Evolutionary conservation across 1,284 basidiomycete genomes (phyloP).

Genomic region (Laetiporus sulphureus): DNA sequence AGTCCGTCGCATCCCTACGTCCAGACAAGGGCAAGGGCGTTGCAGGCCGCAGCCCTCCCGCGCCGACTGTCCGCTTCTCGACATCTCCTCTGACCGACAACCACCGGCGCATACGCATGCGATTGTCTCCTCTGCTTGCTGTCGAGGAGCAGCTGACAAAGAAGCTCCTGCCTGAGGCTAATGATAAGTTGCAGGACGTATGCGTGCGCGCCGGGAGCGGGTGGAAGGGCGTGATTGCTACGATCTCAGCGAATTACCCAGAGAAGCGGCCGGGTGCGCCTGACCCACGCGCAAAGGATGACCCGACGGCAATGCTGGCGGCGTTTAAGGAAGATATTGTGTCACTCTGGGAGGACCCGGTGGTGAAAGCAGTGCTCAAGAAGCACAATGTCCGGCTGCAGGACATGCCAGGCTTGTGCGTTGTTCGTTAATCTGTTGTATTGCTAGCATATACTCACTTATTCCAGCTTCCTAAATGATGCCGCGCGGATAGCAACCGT

Average conservation of each 20-base stretch:
- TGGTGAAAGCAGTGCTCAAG: constrained; percentile 42
- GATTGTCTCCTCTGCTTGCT: constrained; percentile 53
- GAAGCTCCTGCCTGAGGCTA: constrained; percentile 32
- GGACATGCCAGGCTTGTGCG: constrained; percentile 54
- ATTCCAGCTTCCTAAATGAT: constrained; percentile 49
- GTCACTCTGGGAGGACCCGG: constrained; percentile 47
- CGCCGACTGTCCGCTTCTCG: constrained; percentile 16
- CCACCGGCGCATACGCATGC: constrained; percentile 40
- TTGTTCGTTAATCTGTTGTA: constrained; percentile 7
- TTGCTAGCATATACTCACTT: background rate
- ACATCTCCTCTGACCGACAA: constrained; percentile 25
- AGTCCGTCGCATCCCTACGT: constrained; percentile 15
- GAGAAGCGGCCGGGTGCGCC: constrained; percentile 14
- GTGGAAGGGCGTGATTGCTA: constrained; percentile 40
- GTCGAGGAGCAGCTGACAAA: constrained; percentile 46
- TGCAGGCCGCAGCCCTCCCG: constrained; percentile 13
- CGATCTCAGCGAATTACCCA: constrained; percentile 12
- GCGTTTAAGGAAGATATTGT: constrained; percentile 36
- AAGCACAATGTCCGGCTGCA: constrained; percentile 40
- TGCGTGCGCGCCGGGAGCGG: constrained; percentile 50
- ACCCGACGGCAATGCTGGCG: constrained; percentile 22
- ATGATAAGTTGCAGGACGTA: constrained; percentile 30
- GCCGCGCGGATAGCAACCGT: constrained; percentile 47
- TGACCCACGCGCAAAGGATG: constrained; percentile 14
- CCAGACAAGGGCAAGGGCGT: constrained; percentile 18